These are phyloP conservation scores for Scenedesmus sp. DNA, from an alignment of 163 green algal species.

Conservation along the genomic window DNA sequence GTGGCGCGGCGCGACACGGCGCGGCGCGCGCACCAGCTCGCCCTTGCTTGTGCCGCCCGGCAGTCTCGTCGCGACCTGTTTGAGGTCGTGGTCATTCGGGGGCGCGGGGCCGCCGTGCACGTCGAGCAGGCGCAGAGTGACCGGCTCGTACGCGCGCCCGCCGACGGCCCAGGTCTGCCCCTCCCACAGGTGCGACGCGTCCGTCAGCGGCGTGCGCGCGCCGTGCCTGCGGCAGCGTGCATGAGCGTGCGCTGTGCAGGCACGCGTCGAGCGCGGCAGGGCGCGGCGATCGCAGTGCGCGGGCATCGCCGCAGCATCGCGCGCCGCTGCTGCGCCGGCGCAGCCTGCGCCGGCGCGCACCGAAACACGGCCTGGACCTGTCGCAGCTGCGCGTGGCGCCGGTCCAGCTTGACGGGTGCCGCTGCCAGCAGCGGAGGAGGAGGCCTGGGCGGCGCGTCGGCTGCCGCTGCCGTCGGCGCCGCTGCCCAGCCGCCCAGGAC, in stretches of 20 bases:
- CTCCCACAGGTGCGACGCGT: conserved; percentile 34
- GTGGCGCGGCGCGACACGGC: neutral
- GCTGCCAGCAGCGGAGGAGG: too few relatives aligned
- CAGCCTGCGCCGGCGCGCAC: conserved; percentile 12
- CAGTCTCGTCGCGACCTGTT: conserved; percentile 13
- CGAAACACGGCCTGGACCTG: conserved; percentile 77
- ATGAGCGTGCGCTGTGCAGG: neutral
- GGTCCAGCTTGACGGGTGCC: conserved; percentile 33
- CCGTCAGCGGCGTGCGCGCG: conserved; percentile 70
- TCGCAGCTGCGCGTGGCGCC: conserved; percentile 53
- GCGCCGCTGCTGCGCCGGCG: neutral
- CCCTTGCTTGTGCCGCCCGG: neutral
- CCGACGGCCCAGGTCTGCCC: conserved; percentile 68
- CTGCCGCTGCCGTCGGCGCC: too few relatives aligned
- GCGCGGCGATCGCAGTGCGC: neutral
- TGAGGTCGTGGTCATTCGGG: conserved; percentile 21
- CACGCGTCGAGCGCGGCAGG: neutral
- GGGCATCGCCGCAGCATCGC: neutral
- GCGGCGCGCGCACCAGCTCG: neutral
- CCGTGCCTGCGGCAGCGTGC: conserved; percentile 83
- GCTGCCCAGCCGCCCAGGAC: too few relatives aligned
- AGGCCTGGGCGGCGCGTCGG: too few relatives aligned
- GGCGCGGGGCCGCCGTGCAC: conserved; percentile 9
- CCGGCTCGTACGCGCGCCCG: conserved; percentile 51
- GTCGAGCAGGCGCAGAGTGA: conserved; percentile 20